Conservation (phyloP, 2,329 filamentous ascomycete species). For the Pseudogymnoascus sp. region DNA sequence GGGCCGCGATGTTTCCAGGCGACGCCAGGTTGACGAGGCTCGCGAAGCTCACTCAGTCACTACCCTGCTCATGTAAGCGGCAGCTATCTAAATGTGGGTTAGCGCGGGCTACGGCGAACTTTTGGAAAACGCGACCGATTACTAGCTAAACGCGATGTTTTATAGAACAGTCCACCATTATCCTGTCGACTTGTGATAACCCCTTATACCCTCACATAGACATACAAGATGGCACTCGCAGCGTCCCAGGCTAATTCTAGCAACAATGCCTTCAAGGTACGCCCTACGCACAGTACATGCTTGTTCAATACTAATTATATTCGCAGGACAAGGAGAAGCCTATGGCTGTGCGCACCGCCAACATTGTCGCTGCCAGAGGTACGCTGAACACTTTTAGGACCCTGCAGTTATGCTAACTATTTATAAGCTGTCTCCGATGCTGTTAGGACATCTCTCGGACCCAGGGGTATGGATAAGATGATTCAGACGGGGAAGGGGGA, state of each 20-base stretch:
- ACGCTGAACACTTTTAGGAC: slow-evolving; percentile 25
- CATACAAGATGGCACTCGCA: slow-evolving; percentile 38
- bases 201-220: slow-evolving; percentile 13
- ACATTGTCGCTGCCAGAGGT: slow-evolving; percentile 97
- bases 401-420: slow-evolving; percentile 21
- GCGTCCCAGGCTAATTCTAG: slow-evolving; percentile 34
- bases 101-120: slow-evolving; percentile 15
- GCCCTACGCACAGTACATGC: slow-evolving; percentile 18
- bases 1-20: slow-evolving; percentile 4
- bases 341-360: slow-evolving; percentile 87
- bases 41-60: slow-evolving; percentile 6
- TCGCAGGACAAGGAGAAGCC: slow-evolving; percentile 89
- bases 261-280: slow-evolving; percentile 61
- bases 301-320: slow-evolving; percentile 20
- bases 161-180: slow-evolving; percentile 11
- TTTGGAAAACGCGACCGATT: slow-evolving; percentile 19
- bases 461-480: slow-evolving; percentile 60
- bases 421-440: slow-evolving; percentile 84
- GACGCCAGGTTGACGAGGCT: slow-evolving; percentile 10
- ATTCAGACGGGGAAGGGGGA: slow-evolving; percentile 94
- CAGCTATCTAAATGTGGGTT: slow-evolving; percentile 15
- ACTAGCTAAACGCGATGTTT: slow-evolving; percentile 20
- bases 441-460: slow-evolving; percentile 90
- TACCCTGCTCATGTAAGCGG: slow-evolving; percentile 10
- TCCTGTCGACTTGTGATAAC: slow-evolving; percentile 15